A percentile compares a stretch with the other conserved stretches of the same genome.
phyloP scores from a whole-genome alignment of 2,329 filamentous ascomycete species.

The Periconia sp. region DNA sequence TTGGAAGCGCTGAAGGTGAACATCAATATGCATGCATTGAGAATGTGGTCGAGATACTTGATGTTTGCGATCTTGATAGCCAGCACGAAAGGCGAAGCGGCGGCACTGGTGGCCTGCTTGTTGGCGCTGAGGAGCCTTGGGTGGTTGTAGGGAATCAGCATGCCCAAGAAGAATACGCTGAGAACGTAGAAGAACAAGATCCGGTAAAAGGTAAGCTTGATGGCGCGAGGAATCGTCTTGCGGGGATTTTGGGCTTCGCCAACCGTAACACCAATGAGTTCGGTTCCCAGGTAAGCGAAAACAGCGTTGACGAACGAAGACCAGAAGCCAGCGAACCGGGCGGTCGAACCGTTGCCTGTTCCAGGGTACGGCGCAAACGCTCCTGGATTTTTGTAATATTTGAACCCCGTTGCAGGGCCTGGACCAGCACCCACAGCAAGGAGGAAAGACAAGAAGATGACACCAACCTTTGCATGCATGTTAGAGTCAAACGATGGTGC shows the following conservation, averaged over 20 bases:
- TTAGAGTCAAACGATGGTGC: background rate
- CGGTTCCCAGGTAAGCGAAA: slow-evolving; percentile 71
- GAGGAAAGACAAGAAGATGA: slow-evolving; percentile 49
- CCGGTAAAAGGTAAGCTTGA: slow-evolving; percentile 79
- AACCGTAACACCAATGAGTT: slow-evolving; percentile 76
- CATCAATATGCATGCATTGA: slow-evolving; percentile 73
- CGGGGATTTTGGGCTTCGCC: slow-evolving; percentile 80
- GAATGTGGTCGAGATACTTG: slow-evolving; percentile 62
- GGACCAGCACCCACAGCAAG: slow-evolving; percentile 49
- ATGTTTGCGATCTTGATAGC: slow-evolving; percentile 69
- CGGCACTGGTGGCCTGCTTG: slow-evolving; percentile 52
- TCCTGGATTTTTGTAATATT: slow-evolving; percentile 49
- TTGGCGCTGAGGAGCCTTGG: slow-evolving; percentile 61
- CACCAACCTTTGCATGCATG: slow-evolving; percentile 30
- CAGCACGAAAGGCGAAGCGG: slow-evolving; percentile 74
- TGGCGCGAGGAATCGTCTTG: slow-evolving; percentile 73
- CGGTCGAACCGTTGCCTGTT: slow-evolving; percentile 32
- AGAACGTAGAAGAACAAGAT: slow-evolving; percentile 80
- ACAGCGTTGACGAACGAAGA: slow-evolving; percentile 73
- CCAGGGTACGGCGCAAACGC: slow-evolving; percentile 44
- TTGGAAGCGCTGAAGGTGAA: slow-evolving; percentile 79
- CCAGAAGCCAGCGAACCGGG: slow-evolving; percentile 58
- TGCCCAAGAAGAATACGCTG: slow-evolving; percentile 73
- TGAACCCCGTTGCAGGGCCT: slow-evolving; percentile 46
- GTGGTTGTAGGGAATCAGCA: slow-evolving; percentile 74